Evolutionary conservation across 108 stramenopile species (phyloP), one percentile per base, ranked within the genome.

Genomic region (Skeletonema tropicum): DNA sequence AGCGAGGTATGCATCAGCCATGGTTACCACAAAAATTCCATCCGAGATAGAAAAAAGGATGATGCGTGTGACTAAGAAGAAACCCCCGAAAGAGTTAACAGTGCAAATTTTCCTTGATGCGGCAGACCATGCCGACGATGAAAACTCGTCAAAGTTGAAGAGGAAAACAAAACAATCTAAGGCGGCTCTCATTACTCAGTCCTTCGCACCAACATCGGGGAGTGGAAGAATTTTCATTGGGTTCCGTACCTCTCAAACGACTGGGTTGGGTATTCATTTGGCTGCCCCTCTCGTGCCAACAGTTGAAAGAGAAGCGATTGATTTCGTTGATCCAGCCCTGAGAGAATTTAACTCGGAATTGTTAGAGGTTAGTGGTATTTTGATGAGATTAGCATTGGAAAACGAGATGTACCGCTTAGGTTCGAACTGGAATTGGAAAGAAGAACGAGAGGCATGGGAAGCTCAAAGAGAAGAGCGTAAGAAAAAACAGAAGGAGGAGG

Each of bases 21-120:
- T 60, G 35, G 92, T 88, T 0, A 87, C 78, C 19, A 91, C 90
- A 12, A 85, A 87, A 19, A 83, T 94, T 36, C 85, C 88, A 6
- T 13, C 79, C 6, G 77, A 86, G 14, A 86, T 94, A 68, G 86
- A 75, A 23, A 79, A 72, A 21, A 66, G 90, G 26, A 94, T 94
- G 90, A 83, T 90, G 57, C 86, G 92, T 45, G 92, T 94, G 10
- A 94, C 89, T n/a, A 94, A 94, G 75, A 94, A 94, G 74, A 87
- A 88, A 11, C 89, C 89, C 7, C 92, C 92, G 13, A 83, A 70
- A 33, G 85, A 82, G 36, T 75, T 93, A 6, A 83, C 76, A 10
- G 81, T 93, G 15, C 87, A 91, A 73, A 71, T 90, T 5, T 88
- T 91, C 59, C 66, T 94, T 30, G 83, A 86, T 60, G 82, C 80